Percentiles rank a stretch among this genome's conserved stretches.
Conservation (phyloP, 2,329 filamentous ascomycete genomes). For the Fusarium nisikadoi region DNA sequence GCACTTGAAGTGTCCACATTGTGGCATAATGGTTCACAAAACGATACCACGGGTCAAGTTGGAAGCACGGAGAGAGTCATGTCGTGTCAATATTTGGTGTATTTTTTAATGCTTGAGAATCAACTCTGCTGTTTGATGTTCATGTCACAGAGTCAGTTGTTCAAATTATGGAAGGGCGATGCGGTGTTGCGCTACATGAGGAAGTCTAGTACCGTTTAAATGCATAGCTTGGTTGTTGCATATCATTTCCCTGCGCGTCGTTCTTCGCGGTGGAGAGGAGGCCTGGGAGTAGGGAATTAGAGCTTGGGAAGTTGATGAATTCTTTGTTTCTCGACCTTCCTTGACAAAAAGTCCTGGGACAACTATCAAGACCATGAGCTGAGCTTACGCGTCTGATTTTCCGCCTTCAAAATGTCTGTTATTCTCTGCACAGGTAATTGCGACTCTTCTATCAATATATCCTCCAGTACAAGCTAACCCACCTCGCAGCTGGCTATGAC, state of each 20-base stretch:
- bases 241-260: slow-evolving; percentile 8
- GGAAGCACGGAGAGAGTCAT: not conserved
- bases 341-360: slow-evolving; percentile 26
- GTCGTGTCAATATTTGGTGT: too few relatives aligned
- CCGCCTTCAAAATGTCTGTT: slow-evolving; percentile 62
- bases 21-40: not conserved
- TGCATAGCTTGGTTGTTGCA: slow-evolving; percentile 32
- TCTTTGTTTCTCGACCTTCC: slow-evolving; percentile 7
- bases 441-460: not conserved
- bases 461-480: slow-evolving; percentile 34
- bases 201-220: not conserved
- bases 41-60: not conserved
- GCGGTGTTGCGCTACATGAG: not conserved
- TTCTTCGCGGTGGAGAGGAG: slow-evolving; percentile 11
- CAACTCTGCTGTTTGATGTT: not conserved
- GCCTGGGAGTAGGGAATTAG: slow-evolving; percentile 35
- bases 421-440: slow-evolving; percentile 70
- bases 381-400: slow-evolving; percentile 28
- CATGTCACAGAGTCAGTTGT: not conserved
- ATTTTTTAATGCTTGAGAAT: not conserved
- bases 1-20: not conserved
- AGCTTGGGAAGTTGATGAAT: slow-evolving; percentile 10
- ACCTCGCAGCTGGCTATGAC: slow-evolving; percentile 66
- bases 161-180: not conserved
- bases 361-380: slow-evolving; percentile 41